Evolutionary conservation across 345 rosid genomes (phyloP), one percentile per base, ranked within the genome.

Genomic region (Boechera retrofracta): DNA sequence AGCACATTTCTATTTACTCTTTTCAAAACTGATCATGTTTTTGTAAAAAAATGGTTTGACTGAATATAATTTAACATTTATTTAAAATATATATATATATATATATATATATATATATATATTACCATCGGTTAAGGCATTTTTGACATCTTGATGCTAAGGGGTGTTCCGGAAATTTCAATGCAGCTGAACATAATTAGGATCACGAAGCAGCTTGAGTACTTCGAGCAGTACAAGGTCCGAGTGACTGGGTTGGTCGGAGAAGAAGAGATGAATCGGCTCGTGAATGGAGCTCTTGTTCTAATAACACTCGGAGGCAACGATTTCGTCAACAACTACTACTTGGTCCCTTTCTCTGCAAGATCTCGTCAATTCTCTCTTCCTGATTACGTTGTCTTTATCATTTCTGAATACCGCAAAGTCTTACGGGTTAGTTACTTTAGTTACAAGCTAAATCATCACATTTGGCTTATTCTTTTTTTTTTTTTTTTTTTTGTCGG

Each of bases 321-420:
- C 15, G 98, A 94, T 72, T 94, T 94, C 12, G 96, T 91, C 28
- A 94, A 91, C 83, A 94, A 94, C 78, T 94, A 91, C 68, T 94
- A 69, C 74, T 79, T 92, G 85, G 94, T 94, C 58, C 98, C 98
- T 6, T 87, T 80, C 82, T 94, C 97, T 0, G 87, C 89, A 11
- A 73, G 98, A 61, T 94, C 96, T 65, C 88, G 86, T 74, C 96
- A 94, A 64, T 91, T 65, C 76, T 8, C 91, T 35, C 90, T 94
- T 53, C 97, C 94, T 0, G 82, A 89, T 71, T 89, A 87, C 36
- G 97, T 91, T 9, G 83, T 77, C 73, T 94, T 53, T 36, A 68
- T 91, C 72, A 81, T 94, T 36, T 87, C 96, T 28, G 98, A 94
- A 85, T 94, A 94, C 75, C 83, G 76, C 71, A 90, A 94, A 83